Evolutionary conservation across 2,329 filamentous ascomycete genomes (phyloP).

Genomic region (Lachnellula occidentalis): DNA sequence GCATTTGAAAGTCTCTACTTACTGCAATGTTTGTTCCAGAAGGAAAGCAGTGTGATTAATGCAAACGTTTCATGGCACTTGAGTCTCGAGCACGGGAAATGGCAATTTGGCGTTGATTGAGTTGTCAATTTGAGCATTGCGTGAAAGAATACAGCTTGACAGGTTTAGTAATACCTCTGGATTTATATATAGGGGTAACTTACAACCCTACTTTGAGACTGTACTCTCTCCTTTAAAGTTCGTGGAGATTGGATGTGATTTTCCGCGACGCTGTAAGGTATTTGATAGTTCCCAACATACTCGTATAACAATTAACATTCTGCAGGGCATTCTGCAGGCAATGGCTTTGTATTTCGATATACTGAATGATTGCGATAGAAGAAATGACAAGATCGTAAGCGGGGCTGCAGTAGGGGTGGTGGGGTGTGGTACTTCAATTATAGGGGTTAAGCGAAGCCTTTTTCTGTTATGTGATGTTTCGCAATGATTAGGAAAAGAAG

Average conservation of each 20-base stretch:
- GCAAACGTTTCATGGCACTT: slow-evolving; percentile 35
- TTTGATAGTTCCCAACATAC: neutral
- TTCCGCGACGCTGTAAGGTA: neutral
- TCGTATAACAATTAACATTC: no score
- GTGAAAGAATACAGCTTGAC: neutral
- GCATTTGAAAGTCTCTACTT: neutral
- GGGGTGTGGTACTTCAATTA: no score
- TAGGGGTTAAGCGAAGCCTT: no score
- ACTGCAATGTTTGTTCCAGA: slow-evolving; percentile 53
- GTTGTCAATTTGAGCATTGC: slow-evolving; percentile 4
- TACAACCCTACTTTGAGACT: slow-evolving; percentile 2
- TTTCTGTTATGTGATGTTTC: no score
- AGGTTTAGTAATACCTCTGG: neutral
- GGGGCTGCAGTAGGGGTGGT: no score
- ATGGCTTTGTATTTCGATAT: neutral
- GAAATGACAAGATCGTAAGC: no score
- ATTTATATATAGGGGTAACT: neutral
- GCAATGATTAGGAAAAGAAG: no score
- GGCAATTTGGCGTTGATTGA: slow-evolving; percentile 4
- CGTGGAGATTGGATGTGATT: neutral
- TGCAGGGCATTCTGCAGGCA: neutral
- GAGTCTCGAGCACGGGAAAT: slow-evolving; percentile 2
- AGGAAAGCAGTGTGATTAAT: slow-evolving; percentile 42
- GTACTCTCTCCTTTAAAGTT: neutral
- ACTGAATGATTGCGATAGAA: no score